Evolutionary conservation across 169 alveolate genomes (phyloP).

Genomic region (Plasmodium malariae): DNA sequence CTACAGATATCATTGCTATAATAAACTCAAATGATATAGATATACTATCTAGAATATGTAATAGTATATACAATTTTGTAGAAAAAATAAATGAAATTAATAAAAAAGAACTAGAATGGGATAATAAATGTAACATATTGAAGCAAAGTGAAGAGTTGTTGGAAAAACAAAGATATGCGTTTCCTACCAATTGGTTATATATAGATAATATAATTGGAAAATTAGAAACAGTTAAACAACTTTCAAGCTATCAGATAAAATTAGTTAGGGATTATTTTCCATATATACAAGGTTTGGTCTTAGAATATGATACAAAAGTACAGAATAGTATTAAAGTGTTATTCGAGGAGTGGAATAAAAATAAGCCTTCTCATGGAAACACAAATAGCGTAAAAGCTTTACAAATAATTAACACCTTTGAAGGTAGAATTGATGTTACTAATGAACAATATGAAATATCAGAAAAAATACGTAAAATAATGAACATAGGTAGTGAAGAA

Average conservation of each 20-base stretch:
- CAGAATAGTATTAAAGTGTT: constrained; percentile 42
- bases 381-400: constrained; percentile 68
- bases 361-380: constrained; percentile 72
- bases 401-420: constrained; percentile 66
- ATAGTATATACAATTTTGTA: constrained; percentile 89
- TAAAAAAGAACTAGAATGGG: constrained; percentile 90
- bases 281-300: constrained; percentile 62
- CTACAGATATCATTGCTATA: constrained; percentile 82
- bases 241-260: constrained; percentile 73
- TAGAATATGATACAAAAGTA: constrained; percentile 72
- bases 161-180: constrained; percentile 92
- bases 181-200: constrained; percentile 94
- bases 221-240: constrained; percentile 91
- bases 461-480: constrained; percentile 31
- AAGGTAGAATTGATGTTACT: constrained; percentile 39
- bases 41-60: constrained; percentile 78
- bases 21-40: constrained; percentile 83
- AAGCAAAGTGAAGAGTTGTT: constrained; percentile 92
- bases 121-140: constrained; percentile 89
- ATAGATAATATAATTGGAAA: constrained; percentile 95
- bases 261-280: constrained; percentile 72
- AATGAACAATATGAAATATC: constrained; percentile 51
- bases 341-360: constrained; percentile 76
- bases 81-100: constrained; percentile 93
- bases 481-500: constrained; percentile 76